These are phyloP conservation scores for Naganishia kalamii DNA, from an alignment of 768 basidiomycete species.

Conservation along the genomic window DNA sequence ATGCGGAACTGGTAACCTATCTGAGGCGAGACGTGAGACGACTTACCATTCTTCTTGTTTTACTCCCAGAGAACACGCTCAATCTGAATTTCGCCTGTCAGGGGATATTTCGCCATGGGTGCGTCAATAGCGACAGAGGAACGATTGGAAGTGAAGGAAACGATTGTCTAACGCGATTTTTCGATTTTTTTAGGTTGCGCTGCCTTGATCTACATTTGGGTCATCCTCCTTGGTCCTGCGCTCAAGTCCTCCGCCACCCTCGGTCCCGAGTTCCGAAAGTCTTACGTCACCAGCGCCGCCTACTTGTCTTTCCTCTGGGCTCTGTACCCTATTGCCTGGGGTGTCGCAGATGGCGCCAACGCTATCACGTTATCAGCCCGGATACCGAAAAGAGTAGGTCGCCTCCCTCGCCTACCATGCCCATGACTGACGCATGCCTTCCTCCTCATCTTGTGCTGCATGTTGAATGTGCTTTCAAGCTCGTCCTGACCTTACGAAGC, in stretches of 20 bases:
- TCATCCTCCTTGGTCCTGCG: slow-evolving; percentile 38
- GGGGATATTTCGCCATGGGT: slow-evolving; percentile 52
- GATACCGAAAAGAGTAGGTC: slow-evolving; percentile 51
- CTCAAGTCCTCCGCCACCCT: slow-evolving; percentile 37
- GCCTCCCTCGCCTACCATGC: slow-evolving; percentile 32
- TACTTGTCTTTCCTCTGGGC: slow-evolving; percentile 57
- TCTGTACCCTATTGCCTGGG: slow-evolving; percentile 59
- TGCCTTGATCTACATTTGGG: slow-evolving; percentile 55
- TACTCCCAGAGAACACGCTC: no score
- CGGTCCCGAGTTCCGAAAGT: slow-evolving; percentile 35
- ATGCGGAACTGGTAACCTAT: no score
- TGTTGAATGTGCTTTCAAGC: slow-evolving; percentile 49
- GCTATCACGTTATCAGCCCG: slow-evolving; percentile 50
- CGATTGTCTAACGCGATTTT: no score
- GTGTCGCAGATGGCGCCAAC: slow-evolving; percentile 54
- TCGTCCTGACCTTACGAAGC: slow-evolving; percentile 45
- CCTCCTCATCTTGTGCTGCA: slow-evolving; percentile 50
- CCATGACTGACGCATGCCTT: neutral
- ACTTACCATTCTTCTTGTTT: no score
- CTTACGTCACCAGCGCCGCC: slow-evolving; percentile 47
- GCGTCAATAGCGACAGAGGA: neutral
- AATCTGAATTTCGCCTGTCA: no score
- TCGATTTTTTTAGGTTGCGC: slow-evolving; percentile 47
- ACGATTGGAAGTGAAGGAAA: no score
- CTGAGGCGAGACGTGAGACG: no score